Conservation (phyloP, 148 eudicot genomes). For the Silene conica region DNA sequence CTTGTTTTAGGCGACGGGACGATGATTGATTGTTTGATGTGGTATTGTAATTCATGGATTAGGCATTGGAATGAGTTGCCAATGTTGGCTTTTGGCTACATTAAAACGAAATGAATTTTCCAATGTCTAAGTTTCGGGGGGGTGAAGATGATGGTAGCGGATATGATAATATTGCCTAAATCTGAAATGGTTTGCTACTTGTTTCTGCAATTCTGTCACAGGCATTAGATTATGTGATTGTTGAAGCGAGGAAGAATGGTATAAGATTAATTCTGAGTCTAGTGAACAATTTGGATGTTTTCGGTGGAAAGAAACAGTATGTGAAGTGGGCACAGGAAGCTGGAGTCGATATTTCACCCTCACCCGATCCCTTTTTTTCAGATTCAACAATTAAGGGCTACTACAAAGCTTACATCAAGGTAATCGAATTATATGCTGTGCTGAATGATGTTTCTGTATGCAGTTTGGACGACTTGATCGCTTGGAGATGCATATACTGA, state of each 20-base stretch:
- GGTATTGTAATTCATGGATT: no score
- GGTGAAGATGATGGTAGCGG: no score
- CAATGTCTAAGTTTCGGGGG: no score
- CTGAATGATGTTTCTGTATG: no score
- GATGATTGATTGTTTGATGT: no score
- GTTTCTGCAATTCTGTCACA: constrained; percentile 7
- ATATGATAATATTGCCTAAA: no score
- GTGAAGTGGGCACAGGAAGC: constrained; percentile 49
- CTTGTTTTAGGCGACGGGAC: no score
- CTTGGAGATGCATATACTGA: no score
- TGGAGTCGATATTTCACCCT: constrained; percentile 35
- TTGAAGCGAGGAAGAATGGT: constrained; percentile 49
- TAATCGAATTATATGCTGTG: constrained; percentile 2
- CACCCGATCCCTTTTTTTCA: constrained; percentile 44
- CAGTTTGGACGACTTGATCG: no score
- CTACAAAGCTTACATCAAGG: constrained; percentile 50
- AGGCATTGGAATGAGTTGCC: no score
- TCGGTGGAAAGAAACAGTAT: constrained; percentile 61
- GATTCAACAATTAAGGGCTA: constrained; percentile 35
- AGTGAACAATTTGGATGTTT: constrained; percentile 53
- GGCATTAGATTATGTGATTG: constrained; percentile 54
- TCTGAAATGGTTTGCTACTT: not conserved
- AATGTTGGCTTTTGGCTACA: no score
- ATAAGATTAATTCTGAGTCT: constrained; percentile 48
- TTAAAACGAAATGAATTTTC: no score